These are phyloP conservation scores for Torulaspora indica DNA, from an alignment of 805 yeast genomes.

Conservation along the genomic window DNA sequence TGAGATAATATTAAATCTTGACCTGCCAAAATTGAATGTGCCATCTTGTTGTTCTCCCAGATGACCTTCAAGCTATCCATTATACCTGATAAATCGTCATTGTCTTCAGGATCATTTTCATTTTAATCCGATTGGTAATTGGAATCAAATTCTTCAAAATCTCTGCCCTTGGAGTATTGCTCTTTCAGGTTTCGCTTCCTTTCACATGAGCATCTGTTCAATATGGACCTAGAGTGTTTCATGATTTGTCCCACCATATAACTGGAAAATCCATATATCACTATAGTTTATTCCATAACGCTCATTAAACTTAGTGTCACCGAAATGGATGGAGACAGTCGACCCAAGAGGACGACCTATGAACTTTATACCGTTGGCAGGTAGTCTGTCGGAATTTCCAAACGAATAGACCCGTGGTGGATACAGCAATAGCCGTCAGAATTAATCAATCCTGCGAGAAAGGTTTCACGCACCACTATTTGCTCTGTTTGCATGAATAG, in stretches of 20 bases:
- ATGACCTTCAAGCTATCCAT: not conserved
- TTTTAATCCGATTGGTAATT: not conserved
- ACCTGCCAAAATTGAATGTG: not conserved
- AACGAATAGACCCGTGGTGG: not conserved
- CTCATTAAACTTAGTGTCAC: conserved; percentile 1
- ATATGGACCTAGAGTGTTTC: conserved; percentile 7
- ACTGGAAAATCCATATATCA: conserved; percentile 10
- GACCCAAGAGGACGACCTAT: conserved; percentile 10
- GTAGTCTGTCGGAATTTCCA: conserved; percentile 3
- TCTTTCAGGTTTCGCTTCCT: conserved; percentile 9
- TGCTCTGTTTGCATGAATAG: conserved; percentile 4
- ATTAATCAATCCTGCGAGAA: conserved; percentile 13
- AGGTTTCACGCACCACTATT: conserved; percentile 10
- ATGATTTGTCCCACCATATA: conserved; percentile 8
- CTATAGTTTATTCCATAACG: conserved; percentile 2
- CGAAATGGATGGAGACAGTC: conserved; percentile 6
- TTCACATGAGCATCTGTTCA: conserved; percentile 11
- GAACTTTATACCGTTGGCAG: conserved; percentile 7
- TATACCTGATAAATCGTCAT: not conserved
- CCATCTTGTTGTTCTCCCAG: not conserved
- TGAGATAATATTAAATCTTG: not conserved
- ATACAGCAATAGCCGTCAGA: conserved; percentile 8
- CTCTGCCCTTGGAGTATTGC: not conserved
- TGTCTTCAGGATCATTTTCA: not conserved
- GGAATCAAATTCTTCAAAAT: not conserved